Base-by-base conservation (phyloP, 208 protist species). In the Crithidia brevicula region DNA sequence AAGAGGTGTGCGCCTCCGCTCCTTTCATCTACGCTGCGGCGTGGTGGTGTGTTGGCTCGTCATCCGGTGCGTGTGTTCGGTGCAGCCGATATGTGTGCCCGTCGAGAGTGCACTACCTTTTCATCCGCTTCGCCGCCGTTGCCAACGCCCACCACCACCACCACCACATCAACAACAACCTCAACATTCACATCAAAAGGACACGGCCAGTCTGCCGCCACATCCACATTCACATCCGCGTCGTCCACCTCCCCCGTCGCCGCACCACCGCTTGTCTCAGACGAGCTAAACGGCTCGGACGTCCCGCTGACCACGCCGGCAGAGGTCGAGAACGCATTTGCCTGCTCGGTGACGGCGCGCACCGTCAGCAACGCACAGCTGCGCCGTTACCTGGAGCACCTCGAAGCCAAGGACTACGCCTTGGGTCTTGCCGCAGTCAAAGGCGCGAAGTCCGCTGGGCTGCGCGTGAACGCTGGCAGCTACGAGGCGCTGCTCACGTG, bases 331-430 rank as follows among this genome's bases (percentile, higher is more conserved):
- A 53, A 79, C 23, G 59, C 78, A 22, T 96, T 94, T 52, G 66
- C 63, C 23, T 64, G 49, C 60, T 93, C 86, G 1, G 92, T 96
- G 40, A 31, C 66, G 57, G 88, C 82, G 1, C 86, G 89, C 22
- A 95, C 89, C 13, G 83, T 88, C n/a, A 83, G 89, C 61, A 96
- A 96, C 57, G 66, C 68, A 13, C 79, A 91, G 62, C 61, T 96
- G 31, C 84, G 92, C 4, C 75, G 76, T 23, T 96, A 83, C 68
- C 67, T 96, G 28, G 60, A 85, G 46, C 76, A 80, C 16, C 68
- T 91, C 38, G 58, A 60, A 13, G 49, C 76, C 23, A 84, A 83
- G 22, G 83, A 93, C 43, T 73, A 86, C 63, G 42, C 62, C 2
- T 51, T 94, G 28, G 87, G 75, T 1, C 38, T 90, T 33, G 86